phyloP scores from a whole-genome alignment of 768 basidiomycete genomes.

The Tylopilus sp. region DNA sequence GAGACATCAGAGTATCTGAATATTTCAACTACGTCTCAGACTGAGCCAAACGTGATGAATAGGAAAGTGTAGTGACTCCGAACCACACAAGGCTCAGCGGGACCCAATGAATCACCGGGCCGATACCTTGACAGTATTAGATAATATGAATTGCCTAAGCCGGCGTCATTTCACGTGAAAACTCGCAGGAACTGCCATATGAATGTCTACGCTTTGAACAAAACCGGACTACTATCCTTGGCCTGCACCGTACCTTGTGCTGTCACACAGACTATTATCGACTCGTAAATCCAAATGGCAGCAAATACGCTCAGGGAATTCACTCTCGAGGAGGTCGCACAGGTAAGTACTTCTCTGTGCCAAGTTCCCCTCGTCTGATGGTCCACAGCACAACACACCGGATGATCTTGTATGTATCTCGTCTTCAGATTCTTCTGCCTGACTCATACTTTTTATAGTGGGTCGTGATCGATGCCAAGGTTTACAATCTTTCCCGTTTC shows the following conservation, averaged over 20 bases:
- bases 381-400: conserved; percentile 67
- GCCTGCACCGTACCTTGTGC: neutral
- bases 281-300: conserved; percentile 13
- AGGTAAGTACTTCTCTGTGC: conserved; percentile 38
- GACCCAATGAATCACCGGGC: too few species aligned
- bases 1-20: too few species aligned
- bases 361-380: too few species aligned
- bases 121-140: too few species aligned
- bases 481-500: conserved; percentile 80
- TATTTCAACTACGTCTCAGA: too few species aligned
- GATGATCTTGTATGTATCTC: conserved; percentile 55
- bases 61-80: too few species aligned
- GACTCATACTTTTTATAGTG: neutral
- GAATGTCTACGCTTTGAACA: neutral
- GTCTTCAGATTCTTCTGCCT: too few species aligned
- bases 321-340: conserved; percentile 67
- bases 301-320: conserved; percentile 34
- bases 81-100: too few species aligned
- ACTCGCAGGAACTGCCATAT: neutral
- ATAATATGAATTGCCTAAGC: neutral
- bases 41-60: too few species aligned
- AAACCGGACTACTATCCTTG: too few species aligned
- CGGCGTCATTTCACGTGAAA: neutral
- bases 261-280: neutral
- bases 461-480: conserved; percentile 55